Evolutionary conservation across 768 basidiomycete genomes (phyloP), one percentile per base, ranked within the genome.

Genomic region (Termitomyces sp.): DNA sequence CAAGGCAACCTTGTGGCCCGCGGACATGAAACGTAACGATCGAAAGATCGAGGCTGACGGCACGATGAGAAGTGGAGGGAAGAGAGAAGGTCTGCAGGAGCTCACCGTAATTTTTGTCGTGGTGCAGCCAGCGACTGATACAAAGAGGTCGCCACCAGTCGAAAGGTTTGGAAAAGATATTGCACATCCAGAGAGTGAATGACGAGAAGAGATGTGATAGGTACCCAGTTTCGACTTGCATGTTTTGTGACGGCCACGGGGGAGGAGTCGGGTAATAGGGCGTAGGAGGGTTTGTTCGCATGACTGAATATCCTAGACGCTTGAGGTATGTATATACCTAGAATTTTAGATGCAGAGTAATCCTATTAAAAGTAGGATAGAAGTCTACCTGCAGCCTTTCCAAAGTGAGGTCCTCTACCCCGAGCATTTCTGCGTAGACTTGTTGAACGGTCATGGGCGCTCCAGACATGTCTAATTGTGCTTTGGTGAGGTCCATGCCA

Each of bases 321-420:
- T 88, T 93, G 33, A 99, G 79, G 71, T 96, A 94, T 0, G 96
- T 83, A 66, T 89, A 98, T 22, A 96, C 92, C 95, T 98, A 57
- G 13, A 49, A 12, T 41, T 47, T 37, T 22, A 51, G 15, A 51
- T 57, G 39, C 41, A 49, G 55, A 16, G 1, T 2, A n/a, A 28
- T 28, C 18, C 26, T 28, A 12, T 41, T 39, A 1, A 28, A 36
- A 22, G 39, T 24, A 2, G 28, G 18, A 33, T 20, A 26, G 1
- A 49, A 26, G 51, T 78, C 48, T 57, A 92, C 96, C 79, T 97
- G 94, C 69, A 96, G 94, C 58, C 84, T 82, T 68, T 98, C 96
- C 62, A 92, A 71, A 0, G 88, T 89, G 37, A 98, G 69, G 47
- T 83, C 85, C 44, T 89, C 87, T 49, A 71, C 78, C 5, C 90